Conservation (phyloP, 345 rosid species). For the Brassica carinata region DNA sequence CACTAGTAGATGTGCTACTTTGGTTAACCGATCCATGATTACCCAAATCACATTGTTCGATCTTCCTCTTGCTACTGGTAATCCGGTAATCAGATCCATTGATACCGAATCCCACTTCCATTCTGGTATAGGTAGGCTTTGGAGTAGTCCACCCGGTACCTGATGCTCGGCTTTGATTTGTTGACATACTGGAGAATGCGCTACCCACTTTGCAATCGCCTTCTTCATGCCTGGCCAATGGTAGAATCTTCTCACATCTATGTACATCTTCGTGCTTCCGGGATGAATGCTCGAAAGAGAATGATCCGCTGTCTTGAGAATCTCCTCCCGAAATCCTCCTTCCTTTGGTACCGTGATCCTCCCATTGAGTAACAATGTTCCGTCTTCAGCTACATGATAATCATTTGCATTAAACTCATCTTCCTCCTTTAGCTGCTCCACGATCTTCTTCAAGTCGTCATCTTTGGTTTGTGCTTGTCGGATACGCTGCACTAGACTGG, state of each 20-base stretch:
- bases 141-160: not conserved
- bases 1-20: not conserved
- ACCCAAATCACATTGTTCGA: not conserved
- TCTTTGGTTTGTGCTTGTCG: no score
- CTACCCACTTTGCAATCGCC: not conserved
- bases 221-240: not conserved
- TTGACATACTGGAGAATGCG: not conserved
- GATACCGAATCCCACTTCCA: not conserved
- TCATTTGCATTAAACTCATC: not conserved
- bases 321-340: not conserved
- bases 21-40: not conserved
- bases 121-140: not conserved
- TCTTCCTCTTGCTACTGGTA: not conserved
- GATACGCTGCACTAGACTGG: no score
- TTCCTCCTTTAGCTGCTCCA: no score
- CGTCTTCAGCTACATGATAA: not conserved
- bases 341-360: not conserved
- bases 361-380: not conserved
- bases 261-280: not conserved
- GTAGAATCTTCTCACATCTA: not conserved
- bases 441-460: no score
- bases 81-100: not conserved
- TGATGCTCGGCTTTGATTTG: not conserved
- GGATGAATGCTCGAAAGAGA: not conserved
- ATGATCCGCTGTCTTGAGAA: no score